These are phyloP conservation scores for Pezicula neosporulosa DNA, from an alignment of 2,329 filamentous ascomycete genomes.

Conservation along the genomic window DNA sequence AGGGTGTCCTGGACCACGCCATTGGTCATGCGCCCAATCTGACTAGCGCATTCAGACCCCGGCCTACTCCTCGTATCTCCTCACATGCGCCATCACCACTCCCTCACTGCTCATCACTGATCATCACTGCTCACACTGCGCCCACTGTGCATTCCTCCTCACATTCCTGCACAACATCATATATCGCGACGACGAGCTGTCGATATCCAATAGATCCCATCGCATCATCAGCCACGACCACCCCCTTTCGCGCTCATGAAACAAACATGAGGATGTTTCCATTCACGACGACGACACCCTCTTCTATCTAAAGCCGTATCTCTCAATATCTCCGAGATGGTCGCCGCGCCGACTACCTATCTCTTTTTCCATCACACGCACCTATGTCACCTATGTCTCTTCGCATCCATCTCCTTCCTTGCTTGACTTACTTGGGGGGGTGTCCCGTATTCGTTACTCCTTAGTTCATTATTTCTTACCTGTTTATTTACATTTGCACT, in stretches of 20 bases:
- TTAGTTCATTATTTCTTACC: background rate
- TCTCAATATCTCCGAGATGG: no score
- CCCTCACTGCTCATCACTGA: no score
- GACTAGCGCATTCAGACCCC: slow-evolving; percentile 14
- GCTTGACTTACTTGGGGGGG: no score
- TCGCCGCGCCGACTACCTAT: no score
- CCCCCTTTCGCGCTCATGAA: background rate
- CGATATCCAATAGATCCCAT: background rate
- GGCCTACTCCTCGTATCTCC: slow-evolving; percentile 13
- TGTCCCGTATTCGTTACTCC: background rate
- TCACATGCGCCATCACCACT: slow-evolving; percentile 6
- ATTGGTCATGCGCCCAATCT: slow-evolving; percentile 25
- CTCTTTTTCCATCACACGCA: no score
- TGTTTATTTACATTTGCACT: background rate
- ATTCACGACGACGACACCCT: no score
- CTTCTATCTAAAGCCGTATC: no score
- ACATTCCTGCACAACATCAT: background rate
- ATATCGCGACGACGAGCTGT: background rate
- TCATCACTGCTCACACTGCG: no score
- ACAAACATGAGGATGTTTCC: no score
- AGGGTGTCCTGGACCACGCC: slow-evolving; percentile 22
- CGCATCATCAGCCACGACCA: background rate
- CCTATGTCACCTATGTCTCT: no score
- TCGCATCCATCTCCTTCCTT: no score
- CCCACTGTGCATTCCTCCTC: no score